These are phyloP conservation scores for Wallemia mellicola DNA, from an alignment of 1,284 basidiomycete species.

Conservation along the genomic window DNA sequence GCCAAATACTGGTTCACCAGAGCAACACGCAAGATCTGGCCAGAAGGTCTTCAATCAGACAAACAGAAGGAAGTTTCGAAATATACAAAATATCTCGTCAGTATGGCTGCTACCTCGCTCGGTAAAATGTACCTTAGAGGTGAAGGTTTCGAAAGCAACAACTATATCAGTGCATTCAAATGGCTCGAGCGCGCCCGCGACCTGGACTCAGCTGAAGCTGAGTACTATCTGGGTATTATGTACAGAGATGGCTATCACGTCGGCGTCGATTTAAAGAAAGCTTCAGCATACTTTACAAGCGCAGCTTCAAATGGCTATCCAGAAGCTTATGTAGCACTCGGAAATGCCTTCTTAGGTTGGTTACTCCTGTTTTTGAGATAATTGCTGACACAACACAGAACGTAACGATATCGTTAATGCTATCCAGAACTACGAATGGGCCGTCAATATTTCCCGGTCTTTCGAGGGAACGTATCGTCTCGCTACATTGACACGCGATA, in stretches of 20 bases:
- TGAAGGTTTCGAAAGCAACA: constrained; percentile 44
- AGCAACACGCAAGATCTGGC: constrained; percentile 53
- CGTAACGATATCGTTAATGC: constrained; percentile 31
- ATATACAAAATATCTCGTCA: constrained; percentile 24
- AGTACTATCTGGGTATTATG: constrained; percentile 42
- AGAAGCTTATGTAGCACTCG: constrained; percentile 70
- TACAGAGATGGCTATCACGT: constrained; percentile 62
- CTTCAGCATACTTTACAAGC: constrained; percentile 35
- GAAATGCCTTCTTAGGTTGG: constrained; percentile 49
- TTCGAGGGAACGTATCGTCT: constrained; percentile 82
- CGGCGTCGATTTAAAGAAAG: constrained; percentile 22
- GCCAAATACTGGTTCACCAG: constrained; percentile 51
- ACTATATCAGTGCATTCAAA: constrained; percentile 36
- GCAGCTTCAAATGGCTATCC: constrained; percentile 60
- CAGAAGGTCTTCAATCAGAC: constrained; percentile 17
- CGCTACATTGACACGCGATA: constrained; percentile 28
- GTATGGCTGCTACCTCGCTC: constrained; percentile 50
- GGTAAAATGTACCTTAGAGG: constrained; percentile 83
- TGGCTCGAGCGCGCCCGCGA: constrained; percentile 72
- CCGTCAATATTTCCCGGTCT: constrained; percentile 51
- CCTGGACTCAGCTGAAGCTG: background rate
- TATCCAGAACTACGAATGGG: constrained; percentile 42
- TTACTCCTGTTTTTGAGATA: constrained; percentile 1
- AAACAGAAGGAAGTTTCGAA: constrained; percentile 17
- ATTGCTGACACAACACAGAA: constrained; percentile 17